A percentile compares a stretch with the other conserved stretches of the same genome.
Conservation (phyloP, 148 eudicot species). For the Hydrangea macrophylla region DNA sequence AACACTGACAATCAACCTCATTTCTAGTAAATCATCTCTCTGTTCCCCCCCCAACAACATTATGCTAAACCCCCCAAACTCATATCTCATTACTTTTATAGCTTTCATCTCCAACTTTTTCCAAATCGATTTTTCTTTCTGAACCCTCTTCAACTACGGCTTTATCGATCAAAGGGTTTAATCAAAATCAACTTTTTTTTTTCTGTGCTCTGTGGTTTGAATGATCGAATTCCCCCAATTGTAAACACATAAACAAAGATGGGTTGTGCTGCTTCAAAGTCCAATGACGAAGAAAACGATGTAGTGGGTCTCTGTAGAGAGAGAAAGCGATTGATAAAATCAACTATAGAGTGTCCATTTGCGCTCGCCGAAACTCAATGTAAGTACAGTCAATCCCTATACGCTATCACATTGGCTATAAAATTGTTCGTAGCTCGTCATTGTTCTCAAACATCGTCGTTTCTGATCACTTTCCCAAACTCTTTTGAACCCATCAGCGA, state of each 20-base stretch:
- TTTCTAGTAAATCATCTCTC: no score
- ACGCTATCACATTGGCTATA: conserved; percentile 40
- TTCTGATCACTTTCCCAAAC: conserved; percentile 13
- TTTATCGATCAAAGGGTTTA: no score
- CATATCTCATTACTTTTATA: no score
- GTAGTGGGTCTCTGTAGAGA: conserved; percentile 30
- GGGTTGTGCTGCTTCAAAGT: conserved; percentile 32
- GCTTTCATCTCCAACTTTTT: no score
- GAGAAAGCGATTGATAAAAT: conserved; percentile 39
- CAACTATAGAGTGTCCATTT: conserved; percentile 28
- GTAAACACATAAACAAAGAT: conserved; percentile 10
- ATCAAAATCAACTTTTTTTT: no score
- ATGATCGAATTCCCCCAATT: background rate
- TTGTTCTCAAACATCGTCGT: conserved; percentile 22
- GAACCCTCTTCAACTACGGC: no score
- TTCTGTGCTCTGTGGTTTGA: background rate
- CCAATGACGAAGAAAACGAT: conserved; percentile 14
- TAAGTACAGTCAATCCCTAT: conserved; percentile 36
- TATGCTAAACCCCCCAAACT: no score
- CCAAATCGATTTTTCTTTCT: no score
- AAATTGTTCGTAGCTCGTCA: conserved; percentile 28
- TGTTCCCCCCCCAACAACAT: no score
- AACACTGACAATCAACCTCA: no score
- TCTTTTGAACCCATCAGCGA: conserved; percentile 1
- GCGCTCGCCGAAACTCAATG: conserved; percentile 40